These are phyloP conservation scores for Trichoderma sp. DNA, from an alignment of 2,329 filamentous ascomycete genomes.

Conservation along the genomic window DNA sequence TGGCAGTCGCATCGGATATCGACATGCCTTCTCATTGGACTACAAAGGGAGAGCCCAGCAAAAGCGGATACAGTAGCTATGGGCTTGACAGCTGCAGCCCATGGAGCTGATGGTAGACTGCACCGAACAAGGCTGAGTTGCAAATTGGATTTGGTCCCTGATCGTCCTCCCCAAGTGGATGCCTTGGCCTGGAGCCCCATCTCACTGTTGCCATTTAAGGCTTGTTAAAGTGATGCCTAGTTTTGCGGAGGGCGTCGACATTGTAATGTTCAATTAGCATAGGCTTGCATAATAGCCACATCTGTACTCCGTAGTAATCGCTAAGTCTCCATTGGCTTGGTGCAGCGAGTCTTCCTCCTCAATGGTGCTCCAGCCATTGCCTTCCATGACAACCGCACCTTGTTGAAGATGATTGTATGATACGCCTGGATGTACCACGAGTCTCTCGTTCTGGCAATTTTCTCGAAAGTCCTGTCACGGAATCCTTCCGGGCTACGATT, in stretches of 20 bases:
- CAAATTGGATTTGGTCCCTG: neutral
- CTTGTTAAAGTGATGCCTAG: neutral
- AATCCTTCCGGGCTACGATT: neutral
- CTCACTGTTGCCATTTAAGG: neutral
- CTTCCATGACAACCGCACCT: neutral
- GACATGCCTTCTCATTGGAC: slow-evolving; percentile 4
- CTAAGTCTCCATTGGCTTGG: neutral
- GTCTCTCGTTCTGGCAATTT: neutral
- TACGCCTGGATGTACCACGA: neutral
- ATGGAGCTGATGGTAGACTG: slow-evolving; percentile 5
- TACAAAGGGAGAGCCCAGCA: neutral
- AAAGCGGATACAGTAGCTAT: slow-evolving; percentile 8
- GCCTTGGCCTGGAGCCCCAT: slow-evolving; percentile 1
- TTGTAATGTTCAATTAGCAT: neutral
- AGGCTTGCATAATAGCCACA: neutral
- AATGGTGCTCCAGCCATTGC: neutral
- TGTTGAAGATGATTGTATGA: neutral
- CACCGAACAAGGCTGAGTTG: slow-evolving; percentile 5
- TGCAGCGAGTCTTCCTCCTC: neutral
- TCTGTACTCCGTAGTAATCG: neutral
- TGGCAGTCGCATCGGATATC: slow-evolving; percentile 15
- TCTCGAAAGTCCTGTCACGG: neutral
- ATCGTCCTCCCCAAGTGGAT: slow-evolving; percentile 14
- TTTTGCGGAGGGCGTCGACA: neutral
- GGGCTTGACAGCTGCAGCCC: slow-evolving; percentile 11